Conservation (phyloP, 2,329 filamentous ascomycete species). For the Ophiosphaerella herpotricha region DNA sequence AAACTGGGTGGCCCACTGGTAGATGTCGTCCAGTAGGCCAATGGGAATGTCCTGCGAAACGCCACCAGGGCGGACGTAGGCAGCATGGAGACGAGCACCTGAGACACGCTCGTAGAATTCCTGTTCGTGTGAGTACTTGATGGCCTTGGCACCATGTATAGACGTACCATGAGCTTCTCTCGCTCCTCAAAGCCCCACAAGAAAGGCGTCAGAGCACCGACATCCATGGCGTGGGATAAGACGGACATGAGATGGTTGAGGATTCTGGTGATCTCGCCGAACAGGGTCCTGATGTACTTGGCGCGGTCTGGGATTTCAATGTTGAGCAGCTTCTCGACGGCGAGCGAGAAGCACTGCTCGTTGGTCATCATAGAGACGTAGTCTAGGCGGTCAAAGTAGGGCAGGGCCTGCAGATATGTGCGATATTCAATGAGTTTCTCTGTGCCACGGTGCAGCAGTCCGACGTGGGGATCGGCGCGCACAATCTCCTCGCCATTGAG, state of each 20-base stretch:
- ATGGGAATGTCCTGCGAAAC: slow-evolving; percentile 94
- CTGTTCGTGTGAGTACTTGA: slow-evolving; percentile 53
- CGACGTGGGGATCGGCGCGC: slow-evolving; percentile 94
- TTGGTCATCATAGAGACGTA: slow-evolving; percentile 99
- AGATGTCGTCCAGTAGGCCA: slow-evolving; percentile 96
- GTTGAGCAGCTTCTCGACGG: slow-evolving; percentile 97
- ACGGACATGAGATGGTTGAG: slow-evolving; percentile 99
- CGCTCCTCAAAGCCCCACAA: slow-evolving; percentile 99
- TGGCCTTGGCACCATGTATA: background rate
- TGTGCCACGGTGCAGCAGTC: slow-evolving; percentile 91
- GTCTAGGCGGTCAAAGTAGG: slow-evolving; percentile 98
- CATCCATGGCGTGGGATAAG: slow-evolving; percentile 97
- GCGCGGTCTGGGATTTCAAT: slow-evolving; percentile 93
- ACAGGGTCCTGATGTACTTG: slow-evolving; percentile 95
- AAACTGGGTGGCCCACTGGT: slow-evolving; percentile 99
- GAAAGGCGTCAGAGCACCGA: slow-evolving; percentile 96
- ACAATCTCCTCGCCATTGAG: slow-evolving; percentile 98
- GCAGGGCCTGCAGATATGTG: slow-evolving; percentile 96
- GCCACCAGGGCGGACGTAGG: slow-evolving; percentile 94
- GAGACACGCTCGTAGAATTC: slow-evolving; percentile 99
- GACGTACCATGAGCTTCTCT: slow-evolving; percentile 94
- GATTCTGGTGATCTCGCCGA: slow-evolving; percentile 90
- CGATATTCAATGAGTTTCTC: slow-evolving; percentile 99
- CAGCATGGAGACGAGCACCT: slow-evolving; percentile 93
- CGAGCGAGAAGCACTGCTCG: slow-evolving; percentile 94